Evolutionary conservation across 768 basidiomycete genomes (phyloP), one percentile per base, ranked within the genome.

Genomic region (Boletellus sp.): DNA sequence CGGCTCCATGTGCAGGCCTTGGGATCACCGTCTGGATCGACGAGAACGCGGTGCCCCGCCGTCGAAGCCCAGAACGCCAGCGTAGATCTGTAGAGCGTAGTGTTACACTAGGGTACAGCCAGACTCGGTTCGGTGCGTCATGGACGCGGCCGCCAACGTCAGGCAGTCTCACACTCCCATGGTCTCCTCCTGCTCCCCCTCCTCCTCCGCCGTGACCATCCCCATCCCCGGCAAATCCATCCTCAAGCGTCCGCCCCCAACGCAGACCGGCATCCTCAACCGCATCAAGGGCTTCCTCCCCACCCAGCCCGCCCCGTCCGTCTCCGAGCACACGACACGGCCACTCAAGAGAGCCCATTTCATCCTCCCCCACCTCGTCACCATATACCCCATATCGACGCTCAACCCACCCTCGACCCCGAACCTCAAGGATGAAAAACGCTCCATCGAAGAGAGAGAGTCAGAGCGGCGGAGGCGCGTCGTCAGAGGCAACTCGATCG

Each of bases 281-380:
- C 81, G 87, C 47, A 76, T 90, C 62, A 84, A 83, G 38, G 80
- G 83, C 50, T 84, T 90, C 64, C 71, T 91, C 20, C 88, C 87
- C 13, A 78, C 78, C 0, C 82, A 79, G 54, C 71, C 70, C 24
- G 48, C 70, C 3, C 17, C 55, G 11, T 48, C 54, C 3, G 15
- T 35, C 34, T 23, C 61, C n/a, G 68, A 68, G 43, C 80, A 80
- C 60, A 73, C 80, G 40, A 66, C 70, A 32, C 80, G 77, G 59
- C 81, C 89, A 11, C 76, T 95, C 54, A 92, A 90, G 62, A 73
- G 90, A 43, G 96, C 94, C 0, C 90, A 95, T 59, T 97, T 97
- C 64, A 89, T 95, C 56, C 73, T 96, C 12, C 90, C 90, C 0
- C 79, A 88, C 57, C 79, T 96, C 58, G 84, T 82, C 28, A 89